Conservation (phyloP, 176 grass and related monocot species). For the Bromus sterilis region DNA sequence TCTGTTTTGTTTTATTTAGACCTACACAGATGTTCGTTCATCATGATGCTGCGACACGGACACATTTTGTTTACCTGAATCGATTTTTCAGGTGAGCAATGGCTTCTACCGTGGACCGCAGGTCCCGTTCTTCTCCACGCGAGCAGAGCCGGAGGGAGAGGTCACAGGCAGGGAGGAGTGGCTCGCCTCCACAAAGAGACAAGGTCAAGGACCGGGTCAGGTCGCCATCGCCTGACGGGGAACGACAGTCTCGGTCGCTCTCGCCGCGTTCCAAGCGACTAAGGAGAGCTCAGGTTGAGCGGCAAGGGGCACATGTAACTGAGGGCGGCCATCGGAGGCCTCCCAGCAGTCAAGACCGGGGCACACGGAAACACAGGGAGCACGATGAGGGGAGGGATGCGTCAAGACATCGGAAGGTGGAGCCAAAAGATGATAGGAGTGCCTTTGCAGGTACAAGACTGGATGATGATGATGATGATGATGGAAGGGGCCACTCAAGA, state of each 20-base stretch:
- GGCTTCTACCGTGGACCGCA: conserved; percentile 57
- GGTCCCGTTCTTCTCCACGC: conserved; percentile 40
- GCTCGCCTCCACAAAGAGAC: conserved; percentile 34
- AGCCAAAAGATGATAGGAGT: conserved; percentile 18
- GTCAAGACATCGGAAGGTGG: conserved; percentile 21
- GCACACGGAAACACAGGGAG: conserved; percentile 27
- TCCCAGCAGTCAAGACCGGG: conserved; percentile 21
- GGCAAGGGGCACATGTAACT: conserved; percentile 2
- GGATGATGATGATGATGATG: conserved; percentile 15
- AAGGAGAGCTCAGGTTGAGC: conserved; percentile 37
- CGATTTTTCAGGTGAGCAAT: conserved; percentile 37
- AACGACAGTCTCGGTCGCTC: conserved; percentile 18
- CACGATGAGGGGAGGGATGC: conserved; percentile 10
- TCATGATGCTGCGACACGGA: no score
- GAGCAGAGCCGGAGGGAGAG: conserved; percentile 54
- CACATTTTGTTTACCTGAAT: no score
- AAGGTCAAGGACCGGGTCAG: conserved; percentile 28
- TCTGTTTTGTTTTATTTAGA: no score
- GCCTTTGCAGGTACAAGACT: not conserved
- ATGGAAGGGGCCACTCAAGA: conserved; percentile 26
- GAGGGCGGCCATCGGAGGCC: conserved; percentile 14
- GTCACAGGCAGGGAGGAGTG: conserved; percentile 25
- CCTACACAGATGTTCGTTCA: no score
- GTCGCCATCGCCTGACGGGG: conserved; percentile 20
- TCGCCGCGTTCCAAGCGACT: conserved; percentile 50